Evolutionary conservation across 768 basidiomycete genomes (phyloP).

Genomic region (Chlorophyllum brunneum): DNA sequence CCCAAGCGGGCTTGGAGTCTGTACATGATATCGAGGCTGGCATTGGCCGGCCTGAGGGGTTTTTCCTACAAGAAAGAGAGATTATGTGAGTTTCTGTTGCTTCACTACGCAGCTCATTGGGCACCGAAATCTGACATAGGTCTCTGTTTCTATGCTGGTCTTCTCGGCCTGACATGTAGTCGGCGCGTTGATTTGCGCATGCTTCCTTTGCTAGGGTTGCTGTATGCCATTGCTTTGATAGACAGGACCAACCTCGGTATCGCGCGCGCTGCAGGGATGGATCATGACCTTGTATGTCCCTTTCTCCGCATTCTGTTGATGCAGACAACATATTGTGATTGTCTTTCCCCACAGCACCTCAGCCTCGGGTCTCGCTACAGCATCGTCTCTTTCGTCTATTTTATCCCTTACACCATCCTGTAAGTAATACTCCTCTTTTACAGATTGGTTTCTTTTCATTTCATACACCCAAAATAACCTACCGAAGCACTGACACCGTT

Average conservation of each 20-base stretch:
- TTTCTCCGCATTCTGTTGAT: not conserved
- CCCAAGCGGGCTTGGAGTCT: not conserved
- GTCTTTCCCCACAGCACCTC: constrained; percentile 27
- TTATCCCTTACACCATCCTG: constrained; percentile 46
- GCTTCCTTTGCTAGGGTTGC: constrained; percentile 34
- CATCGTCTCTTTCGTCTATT: constrained; percentile 42
- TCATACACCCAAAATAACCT: too few species aligned
- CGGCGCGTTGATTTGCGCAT: constrained; percentile 36
- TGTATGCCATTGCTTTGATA: constrained; percentile 36
- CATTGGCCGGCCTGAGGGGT: too few species aligned
- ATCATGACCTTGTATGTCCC: constrained; percentile 31
- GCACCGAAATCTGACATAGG: too few species aligned
- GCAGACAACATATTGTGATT: not conserved
- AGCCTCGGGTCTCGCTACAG: constrained; percentile 38
- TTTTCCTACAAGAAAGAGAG: not conserved
- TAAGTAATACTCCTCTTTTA: constrained; percentile 23
- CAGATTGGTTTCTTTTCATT: too few species aligned
- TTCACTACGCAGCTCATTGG: too few species aligned
- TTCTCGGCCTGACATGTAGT: constrained; percentile 17
- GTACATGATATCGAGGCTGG: not conserved
- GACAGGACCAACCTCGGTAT: constrained; percentile 40
- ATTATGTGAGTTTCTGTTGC: constrained; percentile 3
- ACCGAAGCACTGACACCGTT: not conserved
- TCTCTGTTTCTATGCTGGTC: too few species aligned
- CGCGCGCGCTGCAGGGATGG: constrained; percentile 39